These are phyloP conservation scores for Blakeslea trispora DNA, from an alignment of 371 early-diverging fungal genomes.

Conservation along the genomic window DNA sequence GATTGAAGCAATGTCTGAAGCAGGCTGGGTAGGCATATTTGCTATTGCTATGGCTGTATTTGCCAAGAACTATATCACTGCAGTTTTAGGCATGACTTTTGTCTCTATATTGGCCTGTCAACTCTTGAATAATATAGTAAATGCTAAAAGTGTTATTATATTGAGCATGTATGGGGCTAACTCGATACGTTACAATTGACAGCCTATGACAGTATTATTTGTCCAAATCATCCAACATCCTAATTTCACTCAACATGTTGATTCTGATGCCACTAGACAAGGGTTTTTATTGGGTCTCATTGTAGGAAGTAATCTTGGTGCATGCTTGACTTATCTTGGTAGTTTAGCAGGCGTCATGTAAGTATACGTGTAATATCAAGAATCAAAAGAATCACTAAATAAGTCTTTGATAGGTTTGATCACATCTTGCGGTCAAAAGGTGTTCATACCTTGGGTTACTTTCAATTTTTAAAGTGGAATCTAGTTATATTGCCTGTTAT, in stretches of 20 bases:
- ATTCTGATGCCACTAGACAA: constrained; percentile 41
- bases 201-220: constrained; percentile 81
- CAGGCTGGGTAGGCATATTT: constrained; percentile 73
- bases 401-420: constrained; percentile 43
- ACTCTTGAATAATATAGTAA: constrained; percentile 72
- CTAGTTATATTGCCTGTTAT: constrained; percentile 59
- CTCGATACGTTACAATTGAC: too few relatives aligned
- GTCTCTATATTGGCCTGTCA: constrained; percentile 73
- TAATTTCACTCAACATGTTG: constrained; percentile 48
- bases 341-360: constrained; percentile 84
- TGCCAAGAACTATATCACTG: constrained; percentile 55
- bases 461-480: constrained; percentile 65
- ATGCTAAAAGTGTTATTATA: too few relatives aligned
- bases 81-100: constrained; percentile 65
- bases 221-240: constrained; percentile 70
- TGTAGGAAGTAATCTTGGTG: constrained; percentile 81
- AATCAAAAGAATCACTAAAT: not conserved
- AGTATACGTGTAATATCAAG: constrained; percentile 3
- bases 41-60: constrained; percentile 58
- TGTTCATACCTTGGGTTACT: constrained; percentile 55
- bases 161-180: too few relatives aligned
- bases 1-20: constrained; percentile 65
- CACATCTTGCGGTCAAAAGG: constrained; percentile 64
- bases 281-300: constrained; percentile 72
- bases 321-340: constrained; percentile 72